Conservation (phyloP, 305 asterid species). For the Fraxinus albicans region DNA sequence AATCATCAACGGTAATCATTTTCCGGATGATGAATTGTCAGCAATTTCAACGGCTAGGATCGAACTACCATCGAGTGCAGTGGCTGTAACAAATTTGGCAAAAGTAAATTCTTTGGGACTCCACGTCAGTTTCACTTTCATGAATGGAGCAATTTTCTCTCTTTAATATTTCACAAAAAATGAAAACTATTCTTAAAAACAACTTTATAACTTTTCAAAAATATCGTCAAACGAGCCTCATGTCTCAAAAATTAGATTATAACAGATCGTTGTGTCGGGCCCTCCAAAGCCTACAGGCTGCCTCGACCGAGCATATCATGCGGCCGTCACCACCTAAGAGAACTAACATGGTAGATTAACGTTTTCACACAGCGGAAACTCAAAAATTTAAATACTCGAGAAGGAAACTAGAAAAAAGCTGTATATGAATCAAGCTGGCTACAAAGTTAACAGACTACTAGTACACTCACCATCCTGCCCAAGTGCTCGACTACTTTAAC, state of each 20-base stretch:
- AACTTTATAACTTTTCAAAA: neutral
- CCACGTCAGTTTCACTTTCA: neutral
- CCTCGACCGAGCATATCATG: neutral
- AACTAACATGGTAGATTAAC: neutral
- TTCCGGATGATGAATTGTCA: neutral
- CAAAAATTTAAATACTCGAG: neutral
- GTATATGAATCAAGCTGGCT: neutral
- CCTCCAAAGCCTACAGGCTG: neutral
- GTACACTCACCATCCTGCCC: neutral
- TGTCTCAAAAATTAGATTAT: neutral
- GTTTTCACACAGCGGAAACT: neutral
- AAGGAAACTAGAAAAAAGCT: neutral
- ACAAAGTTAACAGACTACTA: neutral
- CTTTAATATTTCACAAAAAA: neutral
- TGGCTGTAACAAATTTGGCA: neutral
- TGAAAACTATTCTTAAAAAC: neutral
- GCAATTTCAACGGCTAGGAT: neutral
- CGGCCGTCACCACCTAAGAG: neutral
- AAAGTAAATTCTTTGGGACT: neutral
- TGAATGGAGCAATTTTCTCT: neutral
- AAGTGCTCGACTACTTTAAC: neutral
- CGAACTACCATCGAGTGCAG: neutral
- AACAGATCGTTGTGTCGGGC: neutral
- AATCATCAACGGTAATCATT: neutral
- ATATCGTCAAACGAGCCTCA: neutral